phyloP scores from a whole-genome alignment of 371 early-diverging fungal genomes.

The Cokeromyces recurvatus region DNA sequence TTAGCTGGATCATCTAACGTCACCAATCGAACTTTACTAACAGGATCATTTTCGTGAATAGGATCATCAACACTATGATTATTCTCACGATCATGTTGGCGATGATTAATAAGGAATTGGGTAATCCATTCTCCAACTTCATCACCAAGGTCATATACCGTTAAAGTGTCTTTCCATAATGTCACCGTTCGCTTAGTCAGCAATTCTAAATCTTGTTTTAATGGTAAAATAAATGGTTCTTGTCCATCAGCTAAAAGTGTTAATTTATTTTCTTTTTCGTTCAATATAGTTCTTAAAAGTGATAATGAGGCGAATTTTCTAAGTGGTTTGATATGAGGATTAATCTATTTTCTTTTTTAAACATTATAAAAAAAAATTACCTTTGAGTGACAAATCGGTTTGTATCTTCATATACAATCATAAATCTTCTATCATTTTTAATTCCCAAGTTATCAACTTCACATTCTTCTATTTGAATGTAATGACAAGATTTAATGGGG shows the following conservation, averaged over 20 bases:
- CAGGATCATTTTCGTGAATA: conserved; percentile 4
- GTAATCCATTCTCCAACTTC: conserved; percentile 33
- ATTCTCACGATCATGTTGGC: conserved; percentile 24
- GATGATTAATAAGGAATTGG: conserved; percentile 24
- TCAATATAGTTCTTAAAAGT: conserved; percentile 22
- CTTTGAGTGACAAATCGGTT: conserved; percentile 42
- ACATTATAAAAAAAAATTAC: conserved; percentile 9
- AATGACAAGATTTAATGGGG: conserved; percentile 46
- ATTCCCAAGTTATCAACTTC: conserved; percentile 33
- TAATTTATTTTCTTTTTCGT: conserved; percentile 19
- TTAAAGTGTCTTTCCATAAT: conserved; percentile 31
- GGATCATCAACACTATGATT: conserved; percentile 19
- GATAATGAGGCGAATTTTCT: conserved; percentile 42
- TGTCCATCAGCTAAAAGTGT: conserved; percentile 21
- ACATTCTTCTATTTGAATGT: conserved; percentile 24
- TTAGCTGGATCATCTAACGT: conserved; percentile 28
- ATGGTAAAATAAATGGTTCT: conserved; percentile 20
- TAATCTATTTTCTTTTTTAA: neutral
- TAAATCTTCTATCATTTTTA: conserved; percentile 38
- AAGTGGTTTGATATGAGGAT: neutral
- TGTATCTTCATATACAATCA: conserved; percentile 31
- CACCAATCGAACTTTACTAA: conserved; percentile 25
- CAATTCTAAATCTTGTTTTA: conserved; percentile 18
- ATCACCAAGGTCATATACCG: conserved; percentile 41
- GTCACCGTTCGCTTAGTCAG: conserved; percentile 13